Evolutionary conservation across 2,329 filamentous ascomycete genomes (phyloP), one percentile per base, ranked within the genome.

Genomic region (Blastomyces gilchristii): DNA sequence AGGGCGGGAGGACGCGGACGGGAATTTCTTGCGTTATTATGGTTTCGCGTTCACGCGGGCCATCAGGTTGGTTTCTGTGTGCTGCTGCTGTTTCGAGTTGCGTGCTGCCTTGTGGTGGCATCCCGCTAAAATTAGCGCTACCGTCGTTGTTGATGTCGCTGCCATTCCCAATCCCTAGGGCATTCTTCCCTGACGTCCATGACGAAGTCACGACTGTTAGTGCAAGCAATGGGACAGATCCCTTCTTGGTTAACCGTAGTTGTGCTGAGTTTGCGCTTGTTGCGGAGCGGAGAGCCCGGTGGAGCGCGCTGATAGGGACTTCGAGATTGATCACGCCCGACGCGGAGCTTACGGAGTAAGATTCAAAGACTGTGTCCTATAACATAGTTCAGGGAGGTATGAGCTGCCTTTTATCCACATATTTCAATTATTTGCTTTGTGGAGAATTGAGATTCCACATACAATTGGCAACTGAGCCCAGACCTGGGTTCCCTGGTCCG

Each of bases 261-360:
- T 88, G 89, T 62, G 92, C 91, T 22, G 90, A 88, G 22, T 87
- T 86, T 69, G 90, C 90, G 72, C 90, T 87, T 61, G 89, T 80
- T 54, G 93, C 93, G 45, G 92, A 97, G 70, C 88, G 91, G 64
- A 99, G 85, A n/a, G 94, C 94, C 64, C 92, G 88, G 71, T 94
- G 90, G 28, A 99, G 85, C 1, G 90, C 87, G 16, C 85, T 83
- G n/a, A 97, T 85, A 34, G 94, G 91, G 1, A 99, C 85, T 78
- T 99, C 94, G 67, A 99, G 87, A 77, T 99, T 97, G 78, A 99
- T 97, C 61, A 91, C 90, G 76, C 96, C 96, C 58, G 91, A 88
- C 60, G 89, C 89, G 59, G 92, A 96, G 74, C 96, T 88, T 68
- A 97, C 87, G 62, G 86, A 85, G 78, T 95, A 96, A 68, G 72